A percentile compares a stretch with the other conserved stretches of the same genome.
phyloP scores from a whole-genome alignment of 352 stramenopile species.

The Pythium brassicae region DNA sequence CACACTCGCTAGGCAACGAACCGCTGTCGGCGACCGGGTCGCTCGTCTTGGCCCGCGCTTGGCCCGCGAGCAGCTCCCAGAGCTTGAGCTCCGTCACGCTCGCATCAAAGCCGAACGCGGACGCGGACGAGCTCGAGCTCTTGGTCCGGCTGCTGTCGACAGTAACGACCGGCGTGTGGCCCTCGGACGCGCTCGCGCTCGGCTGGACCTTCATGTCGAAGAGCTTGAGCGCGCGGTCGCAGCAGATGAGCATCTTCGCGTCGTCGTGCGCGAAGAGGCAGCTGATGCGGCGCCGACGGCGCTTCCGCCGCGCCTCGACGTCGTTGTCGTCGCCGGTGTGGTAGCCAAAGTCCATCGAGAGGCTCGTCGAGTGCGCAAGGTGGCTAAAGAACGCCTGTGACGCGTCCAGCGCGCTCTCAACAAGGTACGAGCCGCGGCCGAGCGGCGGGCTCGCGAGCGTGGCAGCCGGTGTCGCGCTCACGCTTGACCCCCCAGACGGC shows the following conservation, averaged over 20 bases:
- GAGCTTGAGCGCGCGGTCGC: constrained; percentile 57
- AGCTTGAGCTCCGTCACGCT: constrained; percentile 56
- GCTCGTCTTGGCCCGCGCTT: constrained; percentile 23
- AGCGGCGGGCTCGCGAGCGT: constrained; percentile 23
- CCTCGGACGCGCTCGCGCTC: not conserved
- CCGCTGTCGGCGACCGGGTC: too few species aligned
- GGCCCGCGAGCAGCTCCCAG: constrained; percentile 38
- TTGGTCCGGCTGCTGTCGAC: constrained; percentile 9
- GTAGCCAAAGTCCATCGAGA: constrained; percentile 50
- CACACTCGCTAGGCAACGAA: too few species aligned
- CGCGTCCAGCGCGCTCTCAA: constrained; percentile 59
- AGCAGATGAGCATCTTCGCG: constrained; percentile 60
- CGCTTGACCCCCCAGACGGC: constrained; percentile 24
- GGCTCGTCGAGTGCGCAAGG: constrained; percentile 50
- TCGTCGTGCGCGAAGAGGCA: constrained; percentile 66
- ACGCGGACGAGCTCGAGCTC: constrained; percentile 31
- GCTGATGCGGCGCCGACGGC: constrained; percentile 48
- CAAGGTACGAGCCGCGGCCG: constrained; percentile 17
- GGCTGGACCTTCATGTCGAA: constrained; percentile 42
- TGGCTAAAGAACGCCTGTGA: constrained; percentile 70
- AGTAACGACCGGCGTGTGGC: not conserved
- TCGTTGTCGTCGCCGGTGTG: constrained; percentile 58
- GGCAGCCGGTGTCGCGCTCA: constrained; percentile 9
- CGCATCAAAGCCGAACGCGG: constrained; percentile 61
- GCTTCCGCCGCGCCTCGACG: constrained; percentile 39